Conservation (phyloP, 2,329 filamentous ascomycete genomes). For the Pseudogymnoascus sp. region DNA sequence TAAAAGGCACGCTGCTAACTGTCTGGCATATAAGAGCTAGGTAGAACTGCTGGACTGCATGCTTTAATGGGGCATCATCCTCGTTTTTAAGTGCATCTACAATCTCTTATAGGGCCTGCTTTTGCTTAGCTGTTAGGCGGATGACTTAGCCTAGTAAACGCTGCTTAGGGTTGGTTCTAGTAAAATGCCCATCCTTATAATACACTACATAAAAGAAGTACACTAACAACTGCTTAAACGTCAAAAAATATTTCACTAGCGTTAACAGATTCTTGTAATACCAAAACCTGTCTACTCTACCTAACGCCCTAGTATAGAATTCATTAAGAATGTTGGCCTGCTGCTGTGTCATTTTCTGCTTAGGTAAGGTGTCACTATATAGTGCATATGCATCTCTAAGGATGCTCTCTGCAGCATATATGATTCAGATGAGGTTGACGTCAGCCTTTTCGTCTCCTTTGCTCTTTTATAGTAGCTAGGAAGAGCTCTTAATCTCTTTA, state of each 20-base stretch:
- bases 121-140: not conserved
- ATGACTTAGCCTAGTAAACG: not conserved
- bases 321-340: conserved; percentile 15
- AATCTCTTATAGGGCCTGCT: conserved; percentile 11
- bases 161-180: not conserved
- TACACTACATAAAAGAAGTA: conserved; percentile 14
- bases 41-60: conserved; percentile 13
- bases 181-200: too few species aligned
- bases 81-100: not conserved
- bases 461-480: not conserved
- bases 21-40: conserved; percentile 14
- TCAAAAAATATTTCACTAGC: too few species aligned
- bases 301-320: conserved; percentile 11
- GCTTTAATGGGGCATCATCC: conserved; percentile 12
- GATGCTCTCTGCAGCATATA: conserved; percentile 7
- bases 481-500: too few species aligned
- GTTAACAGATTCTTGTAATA: conserved; percentile 13
- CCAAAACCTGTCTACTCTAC: conserved; percentile 8
- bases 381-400: conserved; percentile 12
- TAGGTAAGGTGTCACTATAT: conserved; percentile 10
- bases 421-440: conserved; percentile 9
- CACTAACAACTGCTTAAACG: conserved; percentile 11
- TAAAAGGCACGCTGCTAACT: too few species aligned
- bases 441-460: not conserved
- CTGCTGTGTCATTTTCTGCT: conserved; percentile 15